Base-by-base conservation (phyloP, 116 monocot species). In the Dioscorea cayenensis region DNA sequence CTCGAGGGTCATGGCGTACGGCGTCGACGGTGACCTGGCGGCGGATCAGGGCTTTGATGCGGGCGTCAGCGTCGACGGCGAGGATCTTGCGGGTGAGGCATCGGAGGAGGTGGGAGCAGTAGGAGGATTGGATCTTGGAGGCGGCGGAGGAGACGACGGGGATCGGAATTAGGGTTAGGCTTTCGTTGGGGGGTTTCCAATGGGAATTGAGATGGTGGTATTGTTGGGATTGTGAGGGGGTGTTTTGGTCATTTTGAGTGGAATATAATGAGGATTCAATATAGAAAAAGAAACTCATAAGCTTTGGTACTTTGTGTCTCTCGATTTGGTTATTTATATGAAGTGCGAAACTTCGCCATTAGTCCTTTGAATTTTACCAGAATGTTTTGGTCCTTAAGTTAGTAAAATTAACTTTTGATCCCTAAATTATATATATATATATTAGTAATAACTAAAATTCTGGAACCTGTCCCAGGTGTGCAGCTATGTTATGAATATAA, bases 21-120 rank as follows among this genome's bases (percentile, higher is more conserved):
- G 84, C 82, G 72, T 90, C 91, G 29, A 94, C 88, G 23, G 86
- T 94, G 19, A 90, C 91, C 78, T 90, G 88, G 62, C 60, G 69
- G 70, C 66, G 88, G 78, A 94, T 77, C 77, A 77, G 65, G 55
- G 63, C 61, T 72, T 94, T 82, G 43, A 81, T n/a, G 27, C 76
- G 72, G 13, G 82, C 75, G 29, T 82, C 80, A 36, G 72, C 49
- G 43, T 72, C 76, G 28, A 82, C 74, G 60, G 76, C 51, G 6
- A 72, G 75, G 80, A 90, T 73, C 49, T 25, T 71, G 59, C 50
- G 69, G 49, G 80, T 20, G 5, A 86, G 84, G 52, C 55, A n/a
- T 20, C 86, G 80, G 63, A 71, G 50, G 37, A 90, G 88, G 76
- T 75, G 80, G 70, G 78, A 68, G n/a, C 90, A 85, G 80, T 74